Conservation (phyloP, 805 yeast species). For the Metschnikowia aberdeeniae region DNA sequence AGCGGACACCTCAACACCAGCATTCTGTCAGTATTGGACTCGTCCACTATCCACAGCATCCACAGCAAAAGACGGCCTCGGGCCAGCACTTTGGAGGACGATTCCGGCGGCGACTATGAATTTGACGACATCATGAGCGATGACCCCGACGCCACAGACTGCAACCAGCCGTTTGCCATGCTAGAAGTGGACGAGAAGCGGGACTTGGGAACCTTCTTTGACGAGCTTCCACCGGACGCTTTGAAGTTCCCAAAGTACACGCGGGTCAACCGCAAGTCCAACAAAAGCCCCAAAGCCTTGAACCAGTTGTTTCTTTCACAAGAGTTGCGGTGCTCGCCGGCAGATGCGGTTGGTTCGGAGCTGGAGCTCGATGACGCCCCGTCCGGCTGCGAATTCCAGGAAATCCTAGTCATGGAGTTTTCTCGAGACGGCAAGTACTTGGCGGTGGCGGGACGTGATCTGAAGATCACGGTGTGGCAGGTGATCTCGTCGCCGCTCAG, state of each 20-base stretch:
- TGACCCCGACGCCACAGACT: constrained; percentile 13
- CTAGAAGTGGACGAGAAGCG: constrained; percentile 7
- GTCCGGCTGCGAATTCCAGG: constrained; percentile 24
- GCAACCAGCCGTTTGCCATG: constrained; percentile 17
- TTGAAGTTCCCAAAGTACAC: constrained; percentile 54
- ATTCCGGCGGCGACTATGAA: constrained; percentile 13
- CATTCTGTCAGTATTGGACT: background rate
- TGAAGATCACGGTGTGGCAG: constrained; percentile 68
- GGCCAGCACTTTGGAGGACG: constrained; percentile 7
- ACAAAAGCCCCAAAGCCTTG: constrained; percentile 43
- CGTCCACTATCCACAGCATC: background rate
- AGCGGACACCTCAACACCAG: background rate
- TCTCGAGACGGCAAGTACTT: constrained; percentile 75
- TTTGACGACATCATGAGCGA: constrained; percentile 16
- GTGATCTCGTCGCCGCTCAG: constrained; percentile 72
- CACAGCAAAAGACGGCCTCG: background rate
- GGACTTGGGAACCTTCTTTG: constrained; percentile 24
- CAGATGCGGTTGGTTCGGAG: constrained; percentile 1
- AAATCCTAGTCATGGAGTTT: constrained; percentile 74
- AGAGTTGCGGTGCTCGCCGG: constrained; percentile 31
- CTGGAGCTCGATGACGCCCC: constrained; percentile 20
- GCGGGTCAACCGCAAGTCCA: constrained; percentile 45
- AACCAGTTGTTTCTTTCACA: constrained; percentile 62
- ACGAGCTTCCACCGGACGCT: constrained; percentile 32
- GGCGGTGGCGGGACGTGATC: constrained; percentile 82